phyloP scores from a whole-genome alignment of 1,284 basidiomycete species.

The Heterobasidion parviporum region DNA sequence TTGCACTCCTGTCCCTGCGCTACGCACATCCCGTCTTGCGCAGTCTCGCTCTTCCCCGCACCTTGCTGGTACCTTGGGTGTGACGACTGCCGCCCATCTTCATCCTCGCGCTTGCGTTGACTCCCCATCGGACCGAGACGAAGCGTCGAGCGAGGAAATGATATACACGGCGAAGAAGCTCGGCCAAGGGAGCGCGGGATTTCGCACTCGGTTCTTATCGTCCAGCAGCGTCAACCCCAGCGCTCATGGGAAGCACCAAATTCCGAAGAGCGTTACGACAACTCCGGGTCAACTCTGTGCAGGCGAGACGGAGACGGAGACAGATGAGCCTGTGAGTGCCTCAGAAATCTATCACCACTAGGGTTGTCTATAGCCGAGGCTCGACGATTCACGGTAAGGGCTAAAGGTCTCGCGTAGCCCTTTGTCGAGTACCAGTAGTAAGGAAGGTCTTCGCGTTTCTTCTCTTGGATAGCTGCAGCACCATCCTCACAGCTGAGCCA shows the following conservation, averaged over 20 bases:
- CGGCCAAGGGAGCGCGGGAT: slow-evolving; percentile 10
- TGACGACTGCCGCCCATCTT: background rate
- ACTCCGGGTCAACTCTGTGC: slow-evolving; percentile 51
- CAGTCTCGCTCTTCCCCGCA: slow-evolving; percentile 2
- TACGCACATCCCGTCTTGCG: slow-evolving; percentile 2
- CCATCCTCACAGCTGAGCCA: too few species aligned
- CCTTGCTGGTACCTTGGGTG: background rate
- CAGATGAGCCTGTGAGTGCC: slow-evolving; percentile 60
- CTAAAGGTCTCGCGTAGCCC: too few species aligned
- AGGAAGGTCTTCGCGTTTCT: too few species aligned
- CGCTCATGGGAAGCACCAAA: background rate
- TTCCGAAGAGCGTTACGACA: slow-evolving; percentile 45
- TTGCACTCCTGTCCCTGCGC: slow-evolving; percentile 9
- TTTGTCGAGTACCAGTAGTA: too few species aligned
- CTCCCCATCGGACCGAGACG: too few species aligned
- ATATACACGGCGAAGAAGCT: slow-evolving; percentile 18
- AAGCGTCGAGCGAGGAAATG: slow-evolving; percentile 16
- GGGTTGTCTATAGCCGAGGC: too few species aligned
- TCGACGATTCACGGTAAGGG: too few species aligned
- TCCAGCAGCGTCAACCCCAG: slow-evolving; percentile 20
- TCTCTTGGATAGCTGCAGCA: too few species aligned
- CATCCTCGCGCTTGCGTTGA: too few species aligned
- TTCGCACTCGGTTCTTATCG: slow-evolving; percentile 27
- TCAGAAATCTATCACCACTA: background rate
- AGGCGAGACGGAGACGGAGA: slow-evolving; percentile 72